A percentile compares a stretch with the other conserved stretches of the same genome.
These are phyloP conservation scores for Populus simonii DNA, from an alignment of 345 rosid genomes.

Conservation along the genomic window DNA sequence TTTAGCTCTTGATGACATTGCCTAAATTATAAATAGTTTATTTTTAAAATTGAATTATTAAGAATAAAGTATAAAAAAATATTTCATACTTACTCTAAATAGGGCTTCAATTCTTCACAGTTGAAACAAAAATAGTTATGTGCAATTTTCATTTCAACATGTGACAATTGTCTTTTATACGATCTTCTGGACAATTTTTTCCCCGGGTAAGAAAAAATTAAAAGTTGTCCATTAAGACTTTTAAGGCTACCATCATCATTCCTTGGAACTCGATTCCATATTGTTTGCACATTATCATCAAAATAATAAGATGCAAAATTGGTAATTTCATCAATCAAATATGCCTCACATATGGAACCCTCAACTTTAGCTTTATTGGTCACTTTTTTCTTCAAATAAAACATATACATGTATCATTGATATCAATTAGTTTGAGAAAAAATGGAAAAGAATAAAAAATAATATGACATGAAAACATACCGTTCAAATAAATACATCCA, in stretches of 20 bases:
- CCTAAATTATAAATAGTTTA: neutral
- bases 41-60: neutral
- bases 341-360: too few species aligned
- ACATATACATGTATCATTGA: too few species aligned
- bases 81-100: neutral
- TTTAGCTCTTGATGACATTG: too few species aligned
- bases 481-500: conserved; percentile 14
- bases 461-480: neutral
- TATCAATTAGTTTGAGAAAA: neutral
- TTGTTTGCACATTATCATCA: neutral
- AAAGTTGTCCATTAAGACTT: neutral
- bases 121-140: neutral
- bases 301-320: neutral
- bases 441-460: neutral
- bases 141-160: neutral
- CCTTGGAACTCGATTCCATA: neutral
- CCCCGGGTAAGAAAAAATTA: neutral
- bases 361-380: too few species aligned
- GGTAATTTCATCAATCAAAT: too few species aligned
- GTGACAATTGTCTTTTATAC: neutral
- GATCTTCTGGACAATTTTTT: neutral
- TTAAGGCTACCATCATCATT: neutral
- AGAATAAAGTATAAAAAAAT: neutral
- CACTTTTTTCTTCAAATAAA: too few species aligned
- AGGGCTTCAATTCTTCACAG: neutral